A percentile compares a stretch with the other conserved stretches of the same genome.
Conservation (phyloP, 805 yeast species). For the Metschnikowia chrysomelidarum region DNA sequence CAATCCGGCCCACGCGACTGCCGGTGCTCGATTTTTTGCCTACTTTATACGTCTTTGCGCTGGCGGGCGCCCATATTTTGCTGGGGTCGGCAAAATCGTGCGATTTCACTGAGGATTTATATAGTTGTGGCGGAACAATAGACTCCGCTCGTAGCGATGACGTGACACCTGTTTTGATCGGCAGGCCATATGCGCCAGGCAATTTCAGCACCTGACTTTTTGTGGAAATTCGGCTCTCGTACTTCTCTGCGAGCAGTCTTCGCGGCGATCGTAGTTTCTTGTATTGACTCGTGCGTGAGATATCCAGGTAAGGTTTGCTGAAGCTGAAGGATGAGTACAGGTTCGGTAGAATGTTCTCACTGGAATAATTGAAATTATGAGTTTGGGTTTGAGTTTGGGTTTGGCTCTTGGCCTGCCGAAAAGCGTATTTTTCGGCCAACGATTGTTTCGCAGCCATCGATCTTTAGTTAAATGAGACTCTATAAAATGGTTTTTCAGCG, state of each 20-base stretch:
- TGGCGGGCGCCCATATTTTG: neutral
- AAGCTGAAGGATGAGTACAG: too few species aligned
- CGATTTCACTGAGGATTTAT: slow-evolving; percentile 2
- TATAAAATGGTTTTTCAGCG: slow-evolving; percentile 1
- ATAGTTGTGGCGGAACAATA: slow-evolving; percentile 1
- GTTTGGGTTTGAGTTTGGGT: neutral
- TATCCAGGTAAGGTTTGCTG: slow-evolving; percentile 1
- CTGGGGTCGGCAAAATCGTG: neutral
- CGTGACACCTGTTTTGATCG: slow-evolving; percentile 6
- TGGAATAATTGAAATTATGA: too few species aligned
- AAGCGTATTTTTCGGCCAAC: slow-evolving; percentile 19
- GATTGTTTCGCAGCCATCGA: slow-evolving; percentile 14
- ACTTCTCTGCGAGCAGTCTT: slow-evolving; percentile 8
- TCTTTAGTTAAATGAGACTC: neutral
- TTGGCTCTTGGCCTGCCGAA: slow-evolving; percentile 4
- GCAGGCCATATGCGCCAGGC: slow-evolving; percentile 10
- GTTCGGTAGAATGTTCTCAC: too few species aligned
- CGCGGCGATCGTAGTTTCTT: slow-evolving; percentile 1
- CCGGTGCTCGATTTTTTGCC: slow-evolving; percentile 6
- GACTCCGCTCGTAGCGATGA: neutral
- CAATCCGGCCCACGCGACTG: slow-evolving; percentile 6
- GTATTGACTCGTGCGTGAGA: neutral
- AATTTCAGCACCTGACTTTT: neutral
- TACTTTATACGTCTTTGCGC: slow-evolving; percentile 1
- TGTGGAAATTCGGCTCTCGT: slow-evolving; percentile 1